Base-by-base conservation (phyloP, 2,329 filamentous ascomycete genomes). In the Dothideomycetes sp. region DNA sequence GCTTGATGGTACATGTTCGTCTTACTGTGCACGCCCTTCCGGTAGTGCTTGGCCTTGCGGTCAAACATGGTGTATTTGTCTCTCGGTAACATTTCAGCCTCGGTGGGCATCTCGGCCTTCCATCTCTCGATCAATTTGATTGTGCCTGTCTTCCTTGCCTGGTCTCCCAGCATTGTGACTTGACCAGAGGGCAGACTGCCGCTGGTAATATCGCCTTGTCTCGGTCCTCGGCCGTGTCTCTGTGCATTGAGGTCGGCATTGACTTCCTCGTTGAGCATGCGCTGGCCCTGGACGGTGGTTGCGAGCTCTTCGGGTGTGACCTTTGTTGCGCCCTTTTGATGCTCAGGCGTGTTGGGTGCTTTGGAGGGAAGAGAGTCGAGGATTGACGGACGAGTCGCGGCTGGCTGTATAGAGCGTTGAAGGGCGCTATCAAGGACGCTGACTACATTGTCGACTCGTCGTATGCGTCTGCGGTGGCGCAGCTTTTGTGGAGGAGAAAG, bases 51-150 rank as follows among this genome's bases (percentile, higher is more conserved):
- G 61, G 84, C 87, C 65, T 96, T 95, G 53, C 88, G 80, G 64
- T 94, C 89, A 64, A 96, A 98, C 55, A 98, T 82, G 19, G 86
- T 94, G 68, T 98, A 98, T 68, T 98, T 98, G 68, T 98, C 91
- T 64, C 77, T 82, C 34, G 91, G 82, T 60, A 94, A 60, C 91
- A 98, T 98, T 71, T 96, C 87, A 55, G 78, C 74, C 72, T 98
- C 91, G 18, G 78, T 83, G 16, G 91, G 91, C 91, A 98, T 98
- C 64, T 94, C 86, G 29, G 73, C 72, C 70, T 91, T 94, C 91
- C 91, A 98, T 56, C 80, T 69, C 61, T 94, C 82, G 43, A 98
- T 70, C 39, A 84, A 73, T 65, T 86, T 86, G 40, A 75, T 69
- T 34, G 79, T 74, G 55, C 83, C 79, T 59, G 49, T 47, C 38